Evolutionary conservation across 2,329 filamentous ascomycete species (phyloP).

Genomic region (Cytospora chrysosperma): DNA sequence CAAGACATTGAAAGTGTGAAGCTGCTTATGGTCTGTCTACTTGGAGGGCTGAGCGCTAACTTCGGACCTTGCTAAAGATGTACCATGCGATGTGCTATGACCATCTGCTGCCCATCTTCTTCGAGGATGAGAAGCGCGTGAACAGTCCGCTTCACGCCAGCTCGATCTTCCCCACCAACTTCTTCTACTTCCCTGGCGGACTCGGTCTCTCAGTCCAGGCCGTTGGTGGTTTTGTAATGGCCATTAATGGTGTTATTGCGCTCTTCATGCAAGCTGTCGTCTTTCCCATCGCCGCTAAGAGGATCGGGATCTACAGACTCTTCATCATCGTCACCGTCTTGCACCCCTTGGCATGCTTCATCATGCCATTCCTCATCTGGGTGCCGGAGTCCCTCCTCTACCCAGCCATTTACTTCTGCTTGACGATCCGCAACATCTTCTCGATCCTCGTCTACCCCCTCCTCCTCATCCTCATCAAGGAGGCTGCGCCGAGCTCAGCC

Average conservation of each 20-base stretch:
- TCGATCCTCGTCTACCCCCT: conserved; percentile 66
- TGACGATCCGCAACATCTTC: conserved; percentile 58
- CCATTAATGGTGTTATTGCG: conserved; percentile 49
- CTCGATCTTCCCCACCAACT: conserved; percentile 36
- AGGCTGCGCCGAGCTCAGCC: conserved; percentile 56
- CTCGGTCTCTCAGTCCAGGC: conserved; percentile 61
- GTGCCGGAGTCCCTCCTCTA: conserved; percentile 52
- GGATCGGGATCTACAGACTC: conserved; percentile 57
- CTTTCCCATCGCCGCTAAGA: conserved; percentile 60
- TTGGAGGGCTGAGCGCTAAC: conserved; percentile 11
- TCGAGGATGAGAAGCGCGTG: conserved; percentile 69
- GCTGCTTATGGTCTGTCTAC: not conserved
- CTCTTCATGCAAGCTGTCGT: conserved; percentile 59
- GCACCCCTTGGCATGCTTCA: conserved; percentile 60
- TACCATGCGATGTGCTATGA: conserved; percentile 97
- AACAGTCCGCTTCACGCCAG: conserved; percentile 28
- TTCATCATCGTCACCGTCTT: conserved; percentile 58
- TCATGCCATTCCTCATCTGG: conserved; percentile 58
- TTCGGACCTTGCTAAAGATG: conserved; percentile 41
- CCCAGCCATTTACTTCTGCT: conserved; percentile 57
- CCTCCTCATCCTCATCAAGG: conserved; percentile 66
- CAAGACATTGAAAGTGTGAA: not conserved
- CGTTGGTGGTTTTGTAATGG: conserved; percentile 53
- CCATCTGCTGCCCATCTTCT: conserved; percentile 86
- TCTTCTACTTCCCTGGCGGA: conserved; percentile 59